Percentiles rank a stretch among this genome's conserved stretches.
Conservation (phyloP, 208 protist species). For the Vickermania spadyakhi region DNA sequence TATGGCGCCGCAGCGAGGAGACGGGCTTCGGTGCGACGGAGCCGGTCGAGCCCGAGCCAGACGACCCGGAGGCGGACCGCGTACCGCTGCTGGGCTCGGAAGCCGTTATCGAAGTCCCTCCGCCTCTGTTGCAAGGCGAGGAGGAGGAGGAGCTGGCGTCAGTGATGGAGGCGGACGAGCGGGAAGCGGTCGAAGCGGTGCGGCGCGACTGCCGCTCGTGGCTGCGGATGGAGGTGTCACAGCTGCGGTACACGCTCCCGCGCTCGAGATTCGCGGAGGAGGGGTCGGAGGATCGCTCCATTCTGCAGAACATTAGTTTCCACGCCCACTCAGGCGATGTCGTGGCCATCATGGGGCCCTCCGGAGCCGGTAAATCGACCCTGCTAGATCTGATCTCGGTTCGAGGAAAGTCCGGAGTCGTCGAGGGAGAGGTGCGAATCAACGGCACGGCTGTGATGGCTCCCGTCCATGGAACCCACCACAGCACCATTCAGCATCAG, state of each 20-base stretch:
- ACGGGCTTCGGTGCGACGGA: not conserved
- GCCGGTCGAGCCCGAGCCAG: not conserved
- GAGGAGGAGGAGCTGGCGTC: not conserved
- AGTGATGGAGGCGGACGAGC: not conserved
- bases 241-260: constrained; percentile 50
- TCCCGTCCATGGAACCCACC: not conserved
- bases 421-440: constrained; percentile 43
- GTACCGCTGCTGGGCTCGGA: constrained; percentile 6
- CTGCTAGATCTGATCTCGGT: constrained; percentile 79
- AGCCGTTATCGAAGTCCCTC: constrained; percentile 4
- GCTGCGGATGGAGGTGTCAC: constrained; percentile 39
- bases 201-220: constrained; percentile 29
- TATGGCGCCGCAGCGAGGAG: no score
- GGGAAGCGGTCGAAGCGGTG: constrained; percentile 15
- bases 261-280: constrained; percentile 28
- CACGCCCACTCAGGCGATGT: constrained; percentile 68
- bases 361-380: constrained; percentile 87
- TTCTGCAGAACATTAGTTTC: constrained; percentile 76
- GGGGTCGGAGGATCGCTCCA: constrained; percentile 15
- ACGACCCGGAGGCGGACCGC: not conserved
- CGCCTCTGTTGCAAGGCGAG: constrained; percentile 1
- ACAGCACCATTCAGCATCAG: not conserved
- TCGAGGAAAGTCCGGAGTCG: constrained; percentile 34
- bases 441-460: constrained; percentile 58
- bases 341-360: constrained; percentile 86